phyloP scores from a whole-genome alignment of 345 rosid species.

The Acer saccharum region DNA sequence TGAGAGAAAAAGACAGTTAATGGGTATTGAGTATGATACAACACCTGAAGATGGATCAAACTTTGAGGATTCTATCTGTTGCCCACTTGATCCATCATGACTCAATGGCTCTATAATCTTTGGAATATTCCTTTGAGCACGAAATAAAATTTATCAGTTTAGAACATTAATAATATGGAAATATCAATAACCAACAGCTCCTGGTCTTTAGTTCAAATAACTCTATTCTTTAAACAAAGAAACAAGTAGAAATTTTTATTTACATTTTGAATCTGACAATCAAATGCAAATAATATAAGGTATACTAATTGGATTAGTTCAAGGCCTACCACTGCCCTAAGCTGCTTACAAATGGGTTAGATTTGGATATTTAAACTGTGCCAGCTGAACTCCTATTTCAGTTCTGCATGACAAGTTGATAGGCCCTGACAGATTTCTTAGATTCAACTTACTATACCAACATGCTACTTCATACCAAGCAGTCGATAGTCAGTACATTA shows the following conservation, averaged over 20 bases:
- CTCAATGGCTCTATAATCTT: constrained; percentile 74
- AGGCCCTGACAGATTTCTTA: no score
- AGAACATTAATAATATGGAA: neutral
- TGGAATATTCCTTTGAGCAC: constrained; percentile 59
- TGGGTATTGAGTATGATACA: neutral
- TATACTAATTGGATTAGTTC: no score
- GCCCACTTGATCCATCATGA: constrained; percentile 80
- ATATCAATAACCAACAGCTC: neutral
- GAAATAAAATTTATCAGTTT: constrained; percentile 12
- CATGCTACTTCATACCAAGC: no score
- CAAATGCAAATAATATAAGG: neutral
- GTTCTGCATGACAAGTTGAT: no score
- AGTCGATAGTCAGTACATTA: no score
- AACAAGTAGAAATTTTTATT: neutral
- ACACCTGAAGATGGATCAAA: constrained; percentile 76
- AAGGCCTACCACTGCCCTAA: no score
- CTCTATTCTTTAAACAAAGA: neutral
- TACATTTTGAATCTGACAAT: neutral
- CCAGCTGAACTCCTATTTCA: no score
- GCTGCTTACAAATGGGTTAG: no score
- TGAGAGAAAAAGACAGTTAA: neutral
- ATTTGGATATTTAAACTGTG: no score
- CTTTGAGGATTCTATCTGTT: constrained; percentile 66
- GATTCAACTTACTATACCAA: no score
- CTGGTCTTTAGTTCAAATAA: neutral